Base-by-base conservation (phyloP, 441 rosid genomes). In the Corymbia citriodora region DNA sequence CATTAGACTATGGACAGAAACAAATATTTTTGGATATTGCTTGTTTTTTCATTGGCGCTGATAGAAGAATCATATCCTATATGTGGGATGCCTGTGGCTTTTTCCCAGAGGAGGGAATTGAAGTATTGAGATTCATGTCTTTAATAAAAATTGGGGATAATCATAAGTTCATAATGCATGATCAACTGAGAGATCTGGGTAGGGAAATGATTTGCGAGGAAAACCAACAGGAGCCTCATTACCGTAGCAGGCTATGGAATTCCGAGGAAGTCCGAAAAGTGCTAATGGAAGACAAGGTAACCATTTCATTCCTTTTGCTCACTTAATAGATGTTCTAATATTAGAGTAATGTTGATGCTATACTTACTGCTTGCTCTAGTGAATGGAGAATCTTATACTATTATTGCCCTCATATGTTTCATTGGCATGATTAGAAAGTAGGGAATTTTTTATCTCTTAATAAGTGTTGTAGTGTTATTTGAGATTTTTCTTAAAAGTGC, bases 161-260 rank as follows among this genome's bases (percentile, higher is more conserved):
- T 57, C 27, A 21, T 57, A 0, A 4, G 11, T 3, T 57, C 13
- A 21, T 0, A 57, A 57, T 57, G 63, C 63, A 57, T 57, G 29
- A 57, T 2, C 63, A 57, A 57, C 0, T 57, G 63, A 57, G 63
- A 57, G 63, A 57, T 57, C 29, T 57, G 21, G 63, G 63, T 23
- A 57, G 63, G 27, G 63, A 57, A 21, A 57, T 57, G 23, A 29
- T 57, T 21, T 12, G 27, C 0, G 6, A 57, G 6, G 63, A 21
- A 57, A 9, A 57, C 12, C 12, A 9, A 1, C 13, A 0, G 0
- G 0, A 21, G 5, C 63, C 63, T 57, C 0, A 0, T 0, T 9
- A 2, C 13, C 27, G 63, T 23, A 23, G 63, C 29, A 57, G 63
- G 29, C 4, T 57, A 21, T 57, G 63, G 63, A 29, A 57, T 1